These are phyloP conservation scores for Scheffersomyces illinoinensis DNA, from an alignment of 1,139 yeast species.

Conservation along the genomic window DNA sequence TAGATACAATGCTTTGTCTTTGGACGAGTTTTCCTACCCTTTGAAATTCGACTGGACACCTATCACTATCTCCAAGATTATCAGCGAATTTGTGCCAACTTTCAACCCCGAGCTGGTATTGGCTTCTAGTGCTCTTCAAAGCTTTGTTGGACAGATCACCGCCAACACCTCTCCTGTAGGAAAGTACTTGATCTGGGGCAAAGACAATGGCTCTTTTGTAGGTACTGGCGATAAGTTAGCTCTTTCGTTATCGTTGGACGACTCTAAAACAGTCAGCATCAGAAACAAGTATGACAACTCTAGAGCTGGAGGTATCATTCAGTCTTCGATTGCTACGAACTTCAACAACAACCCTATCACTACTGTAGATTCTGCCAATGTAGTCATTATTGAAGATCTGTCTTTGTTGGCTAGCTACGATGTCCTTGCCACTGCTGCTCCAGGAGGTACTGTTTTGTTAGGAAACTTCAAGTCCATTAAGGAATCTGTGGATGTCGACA, in stretches of 20 bases:
- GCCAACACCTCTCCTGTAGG: conserved; percentile 50
- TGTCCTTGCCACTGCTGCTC: conserved; percentile 58
- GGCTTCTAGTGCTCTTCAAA: conserved; percentile 7
- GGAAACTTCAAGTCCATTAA: conserved; percentile 41
- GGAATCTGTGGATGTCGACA: conserved; percentile 41
- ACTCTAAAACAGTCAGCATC: conserved; percentile 51
- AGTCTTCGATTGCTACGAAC: conserved; percentile 57
- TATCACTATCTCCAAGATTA: conserved; percentile 49
- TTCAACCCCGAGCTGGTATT: conserved; percentile 30
- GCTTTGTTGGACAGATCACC: conserved; percentile 23
- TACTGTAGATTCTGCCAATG: conserved; percentile 58
- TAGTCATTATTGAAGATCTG: conserved; percentile 62
- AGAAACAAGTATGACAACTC: conserved; percentile 72
- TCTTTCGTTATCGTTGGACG: conserved; percentile 70
- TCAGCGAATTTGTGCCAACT: conserved; percentile 42
- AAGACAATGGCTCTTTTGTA: conserved; percentile 57
- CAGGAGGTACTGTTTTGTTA: conserved; percentile 58
- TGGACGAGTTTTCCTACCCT: conserved; percentile 55
- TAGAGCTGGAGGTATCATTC: conserved; percentile 73
- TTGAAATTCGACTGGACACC: conserved; percentile 61
- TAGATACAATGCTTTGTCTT: conserved; percentile 34
- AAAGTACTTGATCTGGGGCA: conserved; percentile 65
- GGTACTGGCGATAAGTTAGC: conserved; percentile 68
- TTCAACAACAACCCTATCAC: conserved; percentile 25
- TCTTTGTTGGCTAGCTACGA: conserved; percentile 57